These are phyloP conservation scores for Fagopyrum tataricum DNA, from an alignment of 148 eudicot species.

Conservation along the genomic window DNA sequence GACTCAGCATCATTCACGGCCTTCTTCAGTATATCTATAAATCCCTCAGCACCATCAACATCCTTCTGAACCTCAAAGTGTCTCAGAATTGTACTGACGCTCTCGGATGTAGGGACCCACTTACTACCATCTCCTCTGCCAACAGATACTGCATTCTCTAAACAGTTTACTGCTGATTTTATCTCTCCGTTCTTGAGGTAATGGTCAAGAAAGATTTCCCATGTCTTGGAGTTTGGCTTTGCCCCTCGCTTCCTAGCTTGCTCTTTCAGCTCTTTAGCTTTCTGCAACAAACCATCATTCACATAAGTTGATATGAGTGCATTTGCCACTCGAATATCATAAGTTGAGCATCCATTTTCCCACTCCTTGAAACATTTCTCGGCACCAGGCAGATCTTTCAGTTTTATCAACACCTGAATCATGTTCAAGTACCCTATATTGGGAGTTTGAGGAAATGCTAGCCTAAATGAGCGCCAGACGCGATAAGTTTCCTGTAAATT, in stretches of 20 bases:
- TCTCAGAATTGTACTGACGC: constrained; percentile 35
- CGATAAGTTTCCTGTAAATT: constrained; percentile 77
- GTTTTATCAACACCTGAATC: constrained; percentile 71
- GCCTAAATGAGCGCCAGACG: constrained; percentile 82
- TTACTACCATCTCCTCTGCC: constrained; percentile 65
- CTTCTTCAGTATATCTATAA: constrained; percentile 51
- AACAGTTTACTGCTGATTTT: constrained; percentile 47
- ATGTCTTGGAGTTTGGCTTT: constrained; percentile 83
- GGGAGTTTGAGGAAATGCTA: constrained; percentile 71
- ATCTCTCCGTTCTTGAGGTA: constrained; percentile 52
- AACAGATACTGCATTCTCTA: constrained; percentile 47
- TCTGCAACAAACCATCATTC: constrained; percentile 43
- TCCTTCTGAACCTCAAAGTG: constrained; percentile 71
- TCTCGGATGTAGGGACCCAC: constrained; percentile 56
- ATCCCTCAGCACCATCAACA: constrained; percentile 75
- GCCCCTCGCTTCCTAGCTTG: constrained; percentile 52
- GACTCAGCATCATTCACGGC: constrained; percentile 37
- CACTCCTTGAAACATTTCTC: constrained; percentile 86
- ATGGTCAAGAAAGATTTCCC: constrained; percentile 71
- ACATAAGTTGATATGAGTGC: constrained; percentile 58
- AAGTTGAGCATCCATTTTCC: constrained; percentile 51
- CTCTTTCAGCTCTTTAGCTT: constrained; percentile 56
- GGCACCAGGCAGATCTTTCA: constrained; percentile 91
- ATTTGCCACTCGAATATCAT: constrained; percentile 78
- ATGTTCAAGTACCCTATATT: constrained; percentile 72